Percentiles rank a stretch among this genome's conserved stretches.
These are phyloP conservation scores for Torrubiellomyces zombiae DNA, from an alignment of 2,329 filamentous ascomycete species.

Conservation along the genomic window DNA sequence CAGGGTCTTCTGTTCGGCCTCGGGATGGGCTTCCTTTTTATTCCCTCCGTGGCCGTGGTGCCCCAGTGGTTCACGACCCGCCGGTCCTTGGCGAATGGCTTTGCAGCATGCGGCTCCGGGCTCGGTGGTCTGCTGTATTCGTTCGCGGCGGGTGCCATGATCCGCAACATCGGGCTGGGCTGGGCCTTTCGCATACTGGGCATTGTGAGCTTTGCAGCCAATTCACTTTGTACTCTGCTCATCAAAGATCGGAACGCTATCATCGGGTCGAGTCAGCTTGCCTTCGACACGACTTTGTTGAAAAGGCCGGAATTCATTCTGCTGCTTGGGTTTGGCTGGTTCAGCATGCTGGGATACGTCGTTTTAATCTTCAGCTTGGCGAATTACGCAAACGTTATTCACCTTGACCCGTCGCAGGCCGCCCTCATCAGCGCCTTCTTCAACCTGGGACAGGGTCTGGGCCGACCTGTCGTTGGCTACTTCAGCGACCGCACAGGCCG, in stretches of 20 bases:
- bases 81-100: slow-evolving; percentile 52
- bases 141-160: slow-evolving; percentile 51
- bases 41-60: slow-evolving; percentile 47
- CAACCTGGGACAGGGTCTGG: slow-evolving; percentile 50
- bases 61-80: slow-evolving; percentile 59
- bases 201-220: slow-evolving; percentile 46
- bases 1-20: slow-evolving; percentile 65
- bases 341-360: slow-evolving; percentile 58
- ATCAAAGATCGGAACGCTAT: slow-evolving; percentile 56
- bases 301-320: slow-evolving; percentile 44
- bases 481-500: slow-evolving; percentile 54
- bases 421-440: slow-evolving; percentile 57
- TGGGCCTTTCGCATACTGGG: slow-evolving; percentile 54
- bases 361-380: slow-evolving; percentile 63
- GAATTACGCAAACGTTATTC: slow-evolving; percentile 54
- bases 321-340: slow-evolving; percentile 49
- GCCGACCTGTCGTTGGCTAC: slow-evolving; percentile 55
- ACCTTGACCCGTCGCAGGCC: slow-evolving; percentile 49
- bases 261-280: slow-evolving; percentile 47
- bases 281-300: slow-evolving; percentile 50
- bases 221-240: slow-evolving; percentile 44
- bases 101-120: slow-evolving; percentile 52
- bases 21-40: slow-evolving; percentile 64
- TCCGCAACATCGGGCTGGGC: slow-evolving; percentile 41
- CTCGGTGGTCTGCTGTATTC: slow-evolving; percentile 59